Base-by-base conservation (phyloP, 2,329 filamentous ascomycete genomes). In the Karstenula rhodostoma region DNA sequence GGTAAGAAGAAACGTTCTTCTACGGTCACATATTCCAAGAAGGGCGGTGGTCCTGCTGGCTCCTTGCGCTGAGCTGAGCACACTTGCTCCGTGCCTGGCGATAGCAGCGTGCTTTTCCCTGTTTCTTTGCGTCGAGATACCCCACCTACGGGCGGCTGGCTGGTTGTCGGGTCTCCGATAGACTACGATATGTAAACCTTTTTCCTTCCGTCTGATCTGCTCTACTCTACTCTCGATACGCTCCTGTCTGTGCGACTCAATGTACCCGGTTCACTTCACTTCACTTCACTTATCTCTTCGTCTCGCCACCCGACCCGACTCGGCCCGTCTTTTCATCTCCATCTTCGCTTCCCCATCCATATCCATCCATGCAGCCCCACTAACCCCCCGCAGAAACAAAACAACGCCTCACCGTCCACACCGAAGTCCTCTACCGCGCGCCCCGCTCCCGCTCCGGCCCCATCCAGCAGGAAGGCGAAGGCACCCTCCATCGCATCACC, bases 391-490 rank as follows among this genome's bases (percentile, higher is more conserved):
- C 64, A 69, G 70, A 72, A 35, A 44, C 61, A 15, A 66, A 70
- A 52, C 73, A 70, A 22, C 75, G 74, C 55, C 73, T 79, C 19
- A 63, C 71, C 29, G 74, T 79, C 23, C 76, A 80, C 67, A 82
- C 82, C 57, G 80, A 83, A 65, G 82, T 84, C 49, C 81, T 84
- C 71, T 84, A 83, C 72, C 80, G 82, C 56, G 81, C 83, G 66
- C 77, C 78, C 64, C 77, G 70, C 47, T 68, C 66, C 42, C 72
- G 73, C 50, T 52, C 63, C 25, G 57, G 61, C 58, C 75, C 63
- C 42, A 33, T 60, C 65, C 46, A 68, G 62, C 50, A 66, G 19
- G 82, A 84, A 70, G 82, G 82, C 67, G 82, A 84, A 73, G 82
- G 82, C 59, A 84, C 84, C 35, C 76, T 84, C 23, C 84, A 82